Conservation (phyloP, 139 green algal genomes). For the Chlamydomonas sphaeroides region DNA sequence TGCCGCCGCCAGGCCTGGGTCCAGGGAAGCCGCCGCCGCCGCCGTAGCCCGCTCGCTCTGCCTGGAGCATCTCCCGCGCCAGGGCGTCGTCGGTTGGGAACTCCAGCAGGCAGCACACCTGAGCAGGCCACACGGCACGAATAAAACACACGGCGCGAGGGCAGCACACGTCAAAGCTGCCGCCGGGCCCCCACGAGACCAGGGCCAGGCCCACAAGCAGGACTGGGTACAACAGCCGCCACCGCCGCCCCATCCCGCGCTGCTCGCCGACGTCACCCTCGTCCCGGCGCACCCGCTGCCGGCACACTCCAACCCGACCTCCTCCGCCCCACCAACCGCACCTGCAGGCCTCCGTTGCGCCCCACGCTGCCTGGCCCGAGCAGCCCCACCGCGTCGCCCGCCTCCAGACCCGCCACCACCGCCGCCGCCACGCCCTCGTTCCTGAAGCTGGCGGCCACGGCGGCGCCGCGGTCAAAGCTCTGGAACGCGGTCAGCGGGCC, state of each 20-base stretch:
- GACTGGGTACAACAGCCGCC: too few relatives aligned
- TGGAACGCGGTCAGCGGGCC: conserved; percentile 25
- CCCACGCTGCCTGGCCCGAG: conserved; percentile 24
- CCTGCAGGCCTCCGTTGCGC: not conserved
- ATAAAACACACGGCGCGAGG: too few relatives aligned
- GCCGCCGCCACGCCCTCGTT: conserved; percentile 9
- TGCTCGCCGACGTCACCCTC: too few relatives aligned
- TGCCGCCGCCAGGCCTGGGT: not conserved
- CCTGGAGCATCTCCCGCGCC: conserved; percentile 29
- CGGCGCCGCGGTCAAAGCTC: conserved; percentile 16
- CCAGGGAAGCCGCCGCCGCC: not conserved
- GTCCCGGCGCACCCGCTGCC: too few relatives aligned
- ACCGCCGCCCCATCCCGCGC: too few relatives aligned
- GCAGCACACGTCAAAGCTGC: too few relatives aligned
- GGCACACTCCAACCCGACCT: too few relatives aligned
- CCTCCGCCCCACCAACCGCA: too few relatives aligned
- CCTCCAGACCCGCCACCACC: conserved; percentile 13
- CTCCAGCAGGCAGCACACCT: conserved; percentile 16
- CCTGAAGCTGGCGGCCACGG: conserved; percentile 13
- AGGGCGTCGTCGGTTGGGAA: conserved; percentile 33
- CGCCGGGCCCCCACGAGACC: too few relatives aligned
- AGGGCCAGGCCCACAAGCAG: too few relatives aligned
- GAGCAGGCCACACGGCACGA: too few relatives aligned
- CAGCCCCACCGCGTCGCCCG: conserved; percentile 21
- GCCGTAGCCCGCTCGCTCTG: conserved; percentile 2